A percentile compares a stretch with the other conserved stretches of the same genome.
phyloP scores from a whole-genome alignment of 2,329 filamentous ascomycete species.

The Nemania bipapillata region DNA sequence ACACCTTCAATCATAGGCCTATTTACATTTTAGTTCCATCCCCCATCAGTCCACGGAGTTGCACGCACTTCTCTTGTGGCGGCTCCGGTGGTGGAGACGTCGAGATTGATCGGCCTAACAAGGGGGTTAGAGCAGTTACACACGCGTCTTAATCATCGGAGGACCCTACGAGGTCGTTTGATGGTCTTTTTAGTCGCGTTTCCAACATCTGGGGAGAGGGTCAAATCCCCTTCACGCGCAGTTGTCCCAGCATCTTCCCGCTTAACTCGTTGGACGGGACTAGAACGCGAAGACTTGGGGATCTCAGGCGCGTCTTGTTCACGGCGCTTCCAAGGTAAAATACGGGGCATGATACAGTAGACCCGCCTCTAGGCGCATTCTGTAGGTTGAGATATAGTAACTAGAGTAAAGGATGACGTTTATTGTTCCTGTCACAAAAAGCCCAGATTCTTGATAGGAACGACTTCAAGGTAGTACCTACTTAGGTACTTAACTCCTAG shows the following conservation, averaged over 20 bases:
- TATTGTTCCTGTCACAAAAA: no score
- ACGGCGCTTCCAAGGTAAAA: conserved; percentile 62
- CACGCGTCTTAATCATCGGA: not conserved
- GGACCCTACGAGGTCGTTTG: conserved; percentile 31
- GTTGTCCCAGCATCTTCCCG: conserved; percentile 22
- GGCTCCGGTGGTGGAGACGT: conserved; percentile 65
- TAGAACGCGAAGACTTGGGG: conserved; percentile 31
- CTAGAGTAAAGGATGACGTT: not conserved
- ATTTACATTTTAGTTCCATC: conserved; percentile 25
- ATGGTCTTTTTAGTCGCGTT: conserved; percentile 24
- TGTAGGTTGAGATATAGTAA: not conserved
- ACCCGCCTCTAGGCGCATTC: conserved; percentile 5
- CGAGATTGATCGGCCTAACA: conserved; percentile 55
- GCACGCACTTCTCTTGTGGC: conserved; percentile 58
- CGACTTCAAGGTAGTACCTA: no score
- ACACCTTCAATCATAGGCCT: conserved; percentile 73
- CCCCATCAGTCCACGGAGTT: not conserved
- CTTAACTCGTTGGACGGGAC: conserved; percentile 35
- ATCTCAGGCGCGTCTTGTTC: conserved; percentile 31
- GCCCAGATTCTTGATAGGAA: no score
- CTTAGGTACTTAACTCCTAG: no score
- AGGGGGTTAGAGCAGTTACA: conserved; percentile 15
- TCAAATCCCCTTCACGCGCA: conserved; percentile 21
- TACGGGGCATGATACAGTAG: conserved; percentile 58
- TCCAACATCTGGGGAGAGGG: conserved; percentile 25